These are phyloP conservation scores for Magnusiomyces ingens DNA, from an alignment of 1,139 yeast genomes.

Conservation along the genomic window DNA sequence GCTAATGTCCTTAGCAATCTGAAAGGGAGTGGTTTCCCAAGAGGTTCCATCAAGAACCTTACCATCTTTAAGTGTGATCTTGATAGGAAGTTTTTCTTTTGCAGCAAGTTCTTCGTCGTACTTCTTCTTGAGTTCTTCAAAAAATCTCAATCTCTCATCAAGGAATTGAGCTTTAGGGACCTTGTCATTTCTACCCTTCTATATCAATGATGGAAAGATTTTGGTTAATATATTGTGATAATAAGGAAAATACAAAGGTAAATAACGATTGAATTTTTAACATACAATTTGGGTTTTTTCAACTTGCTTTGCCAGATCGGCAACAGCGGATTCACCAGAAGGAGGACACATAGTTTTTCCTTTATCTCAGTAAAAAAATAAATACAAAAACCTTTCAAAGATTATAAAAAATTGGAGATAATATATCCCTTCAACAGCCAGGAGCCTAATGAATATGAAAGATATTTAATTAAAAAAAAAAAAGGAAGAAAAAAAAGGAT, in stretches of 20 bases:
- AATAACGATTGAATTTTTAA: too few species aligned
- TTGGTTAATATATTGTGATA: too few species aligned
- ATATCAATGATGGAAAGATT: background rate
- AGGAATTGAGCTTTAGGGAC: constrained; percentile 78
- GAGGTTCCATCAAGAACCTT: constrained; percentile 68
- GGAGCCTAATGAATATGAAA: background rate
- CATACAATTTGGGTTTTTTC: constrained; percentile 6
- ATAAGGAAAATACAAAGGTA: too few species aligned
- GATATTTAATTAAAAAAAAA: background rate
- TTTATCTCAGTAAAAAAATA: background rate
- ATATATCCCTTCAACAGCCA: background rate
- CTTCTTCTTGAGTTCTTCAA: constrained; percentile 73
- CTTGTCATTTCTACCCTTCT: background rate
- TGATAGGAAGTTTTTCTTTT: constrained; percentile 56
- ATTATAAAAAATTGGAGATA: background rate
- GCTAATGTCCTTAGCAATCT: constrained; percentile 77
- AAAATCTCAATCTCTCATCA: constrained; percentile 68
- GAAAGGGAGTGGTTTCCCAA: constrained; percentile 87
- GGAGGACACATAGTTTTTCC: constrained; percentile 8
- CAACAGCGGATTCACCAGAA: constrained; percentile 12
- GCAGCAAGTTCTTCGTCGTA: constrained; percentile 66
- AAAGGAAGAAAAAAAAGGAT: background rate
- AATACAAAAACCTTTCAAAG: background rate
- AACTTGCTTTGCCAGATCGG: constrained; percentile 16
- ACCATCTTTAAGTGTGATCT: constrained; percentile 84